phyloP scores from a whole-genome alignment of 164 flowering plant genomes.

The Santalum album region DNA sequence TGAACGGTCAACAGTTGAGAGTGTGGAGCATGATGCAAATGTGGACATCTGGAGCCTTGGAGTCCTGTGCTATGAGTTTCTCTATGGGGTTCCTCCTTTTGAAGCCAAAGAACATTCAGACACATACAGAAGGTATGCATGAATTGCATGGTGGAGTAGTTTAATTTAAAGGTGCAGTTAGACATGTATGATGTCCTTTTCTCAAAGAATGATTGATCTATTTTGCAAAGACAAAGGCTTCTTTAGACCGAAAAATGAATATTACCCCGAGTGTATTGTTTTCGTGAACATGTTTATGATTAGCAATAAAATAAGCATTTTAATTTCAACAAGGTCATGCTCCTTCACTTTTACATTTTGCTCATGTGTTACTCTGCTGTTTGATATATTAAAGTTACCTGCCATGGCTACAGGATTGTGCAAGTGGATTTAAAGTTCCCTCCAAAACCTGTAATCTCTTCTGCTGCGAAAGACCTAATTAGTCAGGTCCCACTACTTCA shows the following conservation, averaged over 20 bases:
- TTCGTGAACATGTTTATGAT: too few relatives aligned
- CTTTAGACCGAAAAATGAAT: neutral
- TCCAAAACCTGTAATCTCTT: constrained; percentile 42
- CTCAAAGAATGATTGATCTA: too few relatives aligned
- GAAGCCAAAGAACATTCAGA: constrained; percentile 75
- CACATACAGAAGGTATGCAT: constrained; percentile 62
- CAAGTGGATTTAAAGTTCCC: constrained; percentile 77
- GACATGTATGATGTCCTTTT: too few relatives aligned
- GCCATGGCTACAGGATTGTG: constrained; percentile 81
- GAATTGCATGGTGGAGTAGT: neutral
- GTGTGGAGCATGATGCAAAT: constrained; percentile 80
- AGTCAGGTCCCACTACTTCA: constrained; percentile 34
- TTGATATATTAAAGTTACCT: too few relatives aligned
- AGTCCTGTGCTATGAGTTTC: constrained; percentile 85
- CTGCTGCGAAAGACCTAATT: constrained; percentile 70
- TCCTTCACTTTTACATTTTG: too few relatives aligned
- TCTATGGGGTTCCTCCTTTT: constrained; percentile 87
- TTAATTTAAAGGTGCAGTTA: neutral
- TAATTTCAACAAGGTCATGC: too few relatives aligned
- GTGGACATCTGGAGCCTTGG: constrained; percentile 98
- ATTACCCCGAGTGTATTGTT: neutral
- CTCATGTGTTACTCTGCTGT: too few relatives aligned
- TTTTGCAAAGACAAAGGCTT: too few relatives aligned
- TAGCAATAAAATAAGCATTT: too few relatives aligned
- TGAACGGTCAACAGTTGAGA: too few relatives aligned